Evolutionary conservation across 225 moss, liverwort and hornwort species (phyloP), one percentile per base, ranked within the genome.

Genomic region (Polytrichum formosum): DNA sequence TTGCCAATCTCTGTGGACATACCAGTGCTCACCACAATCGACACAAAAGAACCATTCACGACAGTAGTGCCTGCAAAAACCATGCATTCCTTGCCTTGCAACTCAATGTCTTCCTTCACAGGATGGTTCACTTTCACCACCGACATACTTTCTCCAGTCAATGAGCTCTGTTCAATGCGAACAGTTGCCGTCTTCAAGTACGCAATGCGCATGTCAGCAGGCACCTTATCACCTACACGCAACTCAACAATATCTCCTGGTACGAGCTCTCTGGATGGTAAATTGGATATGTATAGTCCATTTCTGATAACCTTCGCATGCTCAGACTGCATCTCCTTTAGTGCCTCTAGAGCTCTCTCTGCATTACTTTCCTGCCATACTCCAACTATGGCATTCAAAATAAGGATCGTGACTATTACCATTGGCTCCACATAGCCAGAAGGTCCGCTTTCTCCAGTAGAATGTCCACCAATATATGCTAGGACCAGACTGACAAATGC

Each of bases 341-440:
- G 73, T 5, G 96, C 91, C 73, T 93, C 96, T 26, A 97, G 70
- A 16, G 96, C 93, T 78, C 72, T 87, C 73, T 97, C 96, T 4
- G 96, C 96, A 73, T 97, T 97, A 71, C 89, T 93, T 72, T 97
- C 96, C 83, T 97, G 96, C 96, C 96, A 97, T 28, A 97, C 96
- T 60, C 96, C 96, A n/a, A 92, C 93, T 9, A 97, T 55, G 37
- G 93, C 96, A 71, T 97, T 97, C 58, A 97, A 73, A n/a, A 93
- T 78, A 19, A 97, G 91, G 53, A 97, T 97, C 46, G 88, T 83
- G 30, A 97, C 84, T 64, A 97, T 97, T 9, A 97, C 96, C n/a
- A 90, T 76, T 3, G 96, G 96, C 72, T 97, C 96, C 4, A 93
- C 93, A 53, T 90, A 97, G 7, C 92, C 90, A 18, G 89, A 90